Evolutionary conservation across 202 grass and related monocot genomes (phyloP), one percentile per base, ranked within the genome.

Genomic region (Saccharum hybrid): DNA sequence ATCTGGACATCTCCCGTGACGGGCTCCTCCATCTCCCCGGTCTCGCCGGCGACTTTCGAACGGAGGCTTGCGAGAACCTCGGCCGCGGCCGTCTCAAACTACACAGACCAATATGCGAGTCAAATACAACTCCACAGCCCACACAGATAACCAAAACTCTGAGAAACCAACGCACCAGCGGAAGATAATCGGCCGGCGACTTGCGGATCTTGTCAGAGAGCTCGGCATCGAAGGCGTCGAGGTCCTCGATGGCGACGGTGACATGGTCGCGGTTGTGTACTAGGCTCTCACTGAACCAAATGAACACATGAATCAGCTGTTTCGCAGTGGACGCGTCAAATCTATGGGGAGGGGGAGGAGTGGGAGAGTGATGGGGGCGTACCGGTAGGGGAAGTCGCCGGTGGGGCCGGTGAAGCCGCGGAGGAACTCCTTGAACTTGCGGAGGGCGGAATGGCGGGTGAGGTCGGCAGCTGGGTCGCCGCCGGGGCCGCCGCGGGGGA

Each of bases 391-490:
- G 61, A 98, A 96, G 66, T 95, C 96, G 64, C 96, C 96, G 26
- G 87, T 88, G 46, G 87, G 81, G 60, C 93, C 81, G 43, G 89
- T 82, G 89, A 98, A 96, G 7, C 93, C 91, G 59, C 96, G 91
- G 78, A 98, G 90, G 79, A 98, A 98, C 86, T 98, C 96, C 85
- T 95, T 98, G 87, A 98, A 98, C 83, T 98, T 98, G 87, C 96
- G 96, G 72, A 98, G 89, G 41, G 92, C 91, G 59, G 93, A 87
- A 69, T 98, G 96, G 74, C 85, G 89, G 40, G 81, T 91, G 89
- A 95, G 84, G 56, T 94, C 88, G 81, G 81, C 84, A 80, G 81
- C 62, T 41, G 93, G 92, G 34, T 95, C 92, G 74, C 90, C 84
- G 75, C 83, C 93, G 19, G 70, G 77, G 51, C 83, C 88, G 75